A percentile compares a stretch with the other conserved stretches of the same genome.
phyloP scores from a whole-genome alignment of 140 eudicot genomes.

The Oenanthe javanica region DNA sequence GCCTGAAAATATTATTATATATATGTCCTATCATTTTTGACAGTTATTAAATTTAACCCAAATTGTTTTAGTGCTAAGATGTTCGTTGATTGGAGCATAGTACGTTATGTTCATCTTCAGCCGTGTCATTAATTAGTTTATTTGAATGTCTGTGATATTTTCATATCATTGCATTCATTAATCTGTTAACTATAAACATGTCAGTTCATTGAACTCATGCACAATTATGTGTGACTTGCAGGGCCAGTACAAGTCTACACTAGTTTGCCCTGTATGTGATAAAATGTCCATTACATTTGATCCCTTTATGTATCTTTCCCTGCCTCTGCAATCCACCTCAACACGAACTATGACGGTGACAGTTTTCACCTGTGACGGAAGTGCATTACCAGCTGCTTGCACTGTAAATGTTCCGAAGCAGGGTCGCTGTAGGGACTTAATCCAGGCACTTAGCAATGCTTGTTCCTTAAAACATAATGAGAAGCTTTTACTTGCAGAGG shows the following conservation, averaged over 20 bases:
- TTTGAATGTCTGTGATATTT: not conserved
- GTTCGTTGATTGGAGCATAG: no score
- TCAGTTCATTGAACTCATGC: not conserved
- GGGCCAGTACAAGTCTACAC: constrained; percentile 97
- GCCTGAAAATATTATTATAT: not conserved
- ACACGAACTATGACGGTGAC: constrained; percentile 88
- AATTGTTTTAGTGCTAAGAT: no score
- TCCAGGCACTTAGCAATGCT: constrained; percentile 68
- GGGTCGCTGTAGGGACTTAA: constrained; percentile 86
- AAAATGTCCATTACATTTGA: constrained; percentile 92
- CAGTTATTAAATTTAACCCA: not conserved
- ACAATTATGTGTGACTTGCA: constrained; percentile 21
- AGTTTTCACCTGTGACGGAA: constrained; percentile 83
- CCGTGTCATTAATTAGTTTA: not conserved
- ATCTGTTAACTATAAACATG: not conserved
- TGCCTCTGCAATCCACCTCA: constrained; percentile 87
- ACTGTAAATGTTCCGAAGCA: constrained; percentile 82
- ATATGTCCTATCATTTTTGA: not conserved
- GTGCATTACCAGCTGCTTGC: constrained; percentile 68
- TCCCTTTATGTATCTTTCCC: constrained; percentile 95
- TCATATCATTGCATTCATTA: not conserved
- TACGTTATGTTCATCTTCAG: no score
- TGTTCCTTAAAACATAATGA: constrained; percentile 71
- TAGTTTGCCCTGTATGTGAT: constrained; percentile 86
- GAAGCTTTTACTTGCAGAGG: constrained; percentile 68